phyloP scores from a whole-genome alignment of 768 basidiomycete species.

The Gymnopilus junonius region DNA sequence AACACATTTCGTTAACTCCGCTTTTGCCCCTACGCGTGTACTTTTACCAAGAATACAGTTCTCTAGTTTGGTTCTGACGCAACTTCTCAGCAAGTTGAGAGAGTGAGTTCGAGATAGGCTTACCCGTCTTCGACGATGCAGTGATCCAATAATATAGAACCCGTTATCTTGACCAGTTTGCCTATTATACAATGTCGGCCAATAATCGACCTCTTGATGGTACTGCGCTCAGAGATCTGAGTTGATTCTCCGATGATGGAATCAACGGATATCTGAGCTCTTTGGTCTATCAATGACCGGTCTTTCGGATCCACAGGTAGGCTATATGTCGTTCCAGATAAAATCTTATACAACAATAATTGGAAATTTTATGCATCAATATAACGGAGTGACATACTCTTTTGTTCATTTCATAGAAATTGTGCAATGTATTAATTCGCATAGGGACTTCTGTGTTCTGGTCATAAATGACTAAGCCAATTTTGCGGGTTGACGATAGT shows the following conservation, averaged over 20 bases:
- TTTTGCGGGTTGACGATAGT: conserved; percentile 54
- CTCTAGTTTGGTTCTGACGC: conserved; percentile 71
- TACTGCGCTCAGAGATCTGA: conserved; percentile 77
- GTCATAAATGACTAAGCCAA: conserved; percentile 67
- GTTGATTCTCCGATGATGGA: conserved; percentile 85
- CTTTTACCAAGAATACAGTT: conserved; percentile 76
- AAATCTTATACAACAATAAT: conserved; percentile 44
- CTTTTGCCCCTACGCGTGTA: conserved; percentile 72
- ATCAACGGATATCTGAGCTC: conserved; percentile 83
- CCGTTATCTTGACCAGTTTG: conserved; percentile 79
- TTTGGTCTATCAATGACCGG: conserved; percentile 73
- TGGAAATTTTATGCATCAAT: not conserved
- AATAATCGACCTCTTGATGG: conserved; percentile 79
- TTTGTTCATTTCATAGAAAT: conserved; percentile 82
- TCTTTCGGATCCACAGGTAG: conserved; percentile 65
- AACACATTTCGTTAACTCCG: conserved; percentile 68
- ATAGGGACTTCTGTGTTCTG: conserved; percentile 58
- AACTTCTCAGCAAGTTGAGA: not conserved
- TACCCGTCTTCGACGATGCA: conserved; percentile 89
- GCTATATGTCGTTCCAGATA: conserved; percentile 53
- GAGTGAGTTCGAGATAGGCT: conserved; percentile 23
- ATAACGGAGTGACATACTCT: conserved; percentile 50
- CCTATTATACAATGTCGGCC: conserved; percentile 87
- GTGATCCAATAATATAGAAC: conserved; percentile 87
- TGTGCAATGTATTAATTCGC: conserved; percentile 76